Evolutionary conservation across 164 flowering plant genomes (phyloP).

Genomic region (Stephania yunnanensis): DNA sequence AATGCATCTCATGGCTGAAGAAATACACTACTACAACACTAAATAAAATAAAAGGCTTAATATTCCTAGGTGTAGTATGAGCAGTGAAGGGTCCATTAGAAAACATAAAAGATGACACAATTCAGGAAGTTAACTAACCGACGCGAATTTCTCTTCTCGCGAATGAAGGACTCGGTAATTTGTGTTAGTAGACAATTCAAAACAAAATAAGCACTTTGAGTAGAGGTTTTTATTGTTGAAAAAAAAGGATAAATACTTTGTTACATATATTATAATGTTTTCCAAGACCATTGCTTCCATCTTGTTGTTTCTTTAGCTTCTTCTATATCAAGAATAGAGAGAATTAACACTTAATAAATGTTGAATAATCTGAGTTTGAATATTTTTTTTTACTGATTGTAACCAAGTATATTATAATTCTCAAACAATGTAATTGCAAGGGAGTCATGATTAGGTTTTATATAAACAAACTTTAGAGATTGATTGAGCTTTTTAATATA

Average conservation of each 20-base stretch:
- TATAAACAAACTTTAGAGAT: background rate
- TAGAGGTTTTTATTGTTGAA: background rate
- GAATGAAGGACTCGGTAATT: conserved; percentile 58
- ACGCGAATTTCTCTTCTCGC: conserved; percentile 46
- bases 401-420: background rate
- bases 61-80: too few relatives aligned
- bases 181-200: conserved; percentile 62
- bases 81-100: too few relatives aligned
- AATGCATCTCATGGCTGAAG: too few relatives aligned
- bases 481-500: too few relatives aligned
- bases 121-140: conserved; percentile 31
- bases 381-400: too few relatives aligned
- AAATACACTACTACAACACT: too few relatives aligned
- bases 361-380: background rate
- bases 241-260: too few relatives aligned
- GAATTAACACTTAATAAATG: background rate
- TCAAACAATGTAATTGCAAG: too few relatives aligned
- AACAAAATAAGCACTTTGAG: background rate
- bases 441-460: background rate
- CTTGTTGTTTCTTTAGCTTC: conserved; percentile 4
- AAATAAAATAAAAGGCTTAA: too few relatives aligned
- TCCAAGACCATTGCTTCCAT: conserved; percentile 10
- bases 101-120: background rate
- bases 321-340: background rate
- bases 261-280: background rate